Evolutionary conservation across 345 rosid species (phyloP), one percentile per base, ranked within the genome.

Genomic region (Aquilaria malaccensis): DNA sequence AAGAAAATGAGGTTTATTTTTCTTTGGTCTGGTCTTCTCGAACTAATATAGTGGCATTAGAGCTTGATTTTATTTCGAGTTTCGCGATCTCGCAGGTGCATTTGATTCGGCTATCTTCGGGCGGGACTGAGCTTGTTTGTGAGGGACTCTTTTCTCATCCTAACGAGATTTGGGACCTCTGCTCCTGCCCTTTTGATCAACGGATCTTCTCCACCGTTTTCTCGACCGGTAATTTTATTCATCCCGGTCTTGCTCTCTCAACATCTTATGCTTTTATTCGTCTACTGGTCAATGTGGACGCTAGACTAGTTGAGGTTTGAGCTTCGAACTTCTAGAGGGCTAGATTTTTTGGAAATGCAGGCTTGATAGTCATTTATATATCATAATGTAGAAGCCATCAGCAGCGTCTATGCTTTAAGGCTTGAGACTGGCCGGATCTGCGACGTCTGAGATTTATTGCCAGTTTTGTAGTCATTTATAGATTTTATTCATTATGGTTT

Each of bases 141-240:
- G 97, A 94, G 74, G 97, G 97, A 7, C 68, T 93, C 75, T 93
- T 93, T 66, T 84, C 92, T 53, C 97, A 93, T 76, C 97, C 92
- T 50, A 71, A 82, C 64, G 99, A 93, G 89, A 90, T 93, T 64
- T 89, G 96, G 97, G 88, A 93, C 78, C 96, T 90, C 65, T 52
- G 80, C 56, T 85, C 96, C 2, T 93, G 96, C 58, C 98, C 96
- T 52, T 85, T 80, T 22, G 97, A 93, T 80, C 98, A 89, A 71
- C 94, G 98, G 71, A 76, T 89, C 66, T 89, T 89, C 83, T 85
- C 97, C 33, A 84, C 87, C 30, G 95, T 89, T 63, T 89, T 74
- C 71, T 87, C 86, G 33, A 77, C 83, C 61, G 99, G 99, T 93
- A 72, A 60, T 4, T 37, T 62, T 58, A 2, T 29, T 55, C 52